Percentiles rank a stretch among this genome's conserved stretches.
These are phyloP conservation scores for Pleurotus salmoneostramineus DNA, from an alignment of 768 basidiomycete species.

Conservation along the genomic window DNA sequence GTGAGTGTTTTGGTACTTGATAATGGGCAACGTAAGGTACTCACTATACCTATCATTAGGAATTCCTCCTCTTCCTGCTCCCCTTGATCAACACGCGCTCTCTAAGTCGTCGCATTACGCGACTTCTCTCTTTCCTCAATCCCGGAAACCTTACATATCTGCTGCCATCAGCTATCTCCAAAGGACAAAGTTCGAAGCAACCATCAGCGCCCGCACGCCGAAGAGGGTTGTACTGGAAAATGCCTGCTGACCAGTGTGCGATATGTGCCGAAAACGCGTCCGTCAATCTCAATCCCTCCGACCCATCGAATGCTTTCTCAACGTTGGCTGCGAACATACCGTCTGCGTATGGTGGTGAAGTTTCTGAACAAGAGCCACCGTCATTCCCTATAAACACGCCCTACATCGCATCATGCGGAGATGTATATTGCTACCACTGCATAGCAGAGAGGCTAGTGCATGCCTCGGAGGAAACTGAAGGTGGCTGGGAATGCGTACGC, in stretches of 20 bases:
- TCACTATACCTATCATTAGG: constrained; percentile 40
- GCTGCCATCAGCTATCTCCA: constrained; percentile 19
- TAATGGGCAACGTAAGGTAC: no score
- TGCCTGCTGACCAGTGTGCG: constrained; percentile 78
- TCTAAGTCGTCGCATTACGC: constrained; percentile 53
- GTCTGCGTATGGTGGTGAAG: constrained; percentile 15
- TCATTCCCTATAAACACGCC: constrained; percentile 72
- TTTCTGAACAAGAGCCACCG: constrained; percentile 39
- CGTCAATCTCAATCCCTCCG: constrained; percentile 51
- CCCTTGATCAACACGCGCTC: constrained; percentile 75
- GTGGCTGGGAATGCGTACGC: constrained; percentile 90
- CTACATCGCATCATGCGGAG: constrained; percentile 80
- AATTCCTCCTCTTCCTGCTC: constrained; percentile 90
- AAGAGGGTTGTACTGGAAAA: constrained; percentile 63
- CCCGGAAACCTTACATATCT: constrained; percentile 24
- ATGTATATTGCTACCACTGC: constrained; percentile 93
- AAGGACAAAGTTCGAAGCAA: neutral
- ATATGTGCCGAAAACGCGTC: constrained; percentile 83
- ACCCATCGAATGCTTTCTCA: constrained; percentile 48
- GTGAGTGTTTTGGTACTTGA: constrained; percentile 41
- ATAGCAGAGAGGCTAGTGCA: constrained; percentile 79
- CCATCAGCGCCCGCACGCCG: constrained; percentile 11
- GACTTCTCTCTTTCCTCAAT: constrained; percentile 26
- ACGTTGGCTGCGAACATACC: constrained; percentile 22
- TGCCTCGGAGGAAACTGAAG: constrained; percentile 56